Evolutionary conservation across 1,284 basidiomycete genomes (phyloP), one percentile per base, ranked within the genome.

Genomic region (Abortiporus biennis): DNA sequence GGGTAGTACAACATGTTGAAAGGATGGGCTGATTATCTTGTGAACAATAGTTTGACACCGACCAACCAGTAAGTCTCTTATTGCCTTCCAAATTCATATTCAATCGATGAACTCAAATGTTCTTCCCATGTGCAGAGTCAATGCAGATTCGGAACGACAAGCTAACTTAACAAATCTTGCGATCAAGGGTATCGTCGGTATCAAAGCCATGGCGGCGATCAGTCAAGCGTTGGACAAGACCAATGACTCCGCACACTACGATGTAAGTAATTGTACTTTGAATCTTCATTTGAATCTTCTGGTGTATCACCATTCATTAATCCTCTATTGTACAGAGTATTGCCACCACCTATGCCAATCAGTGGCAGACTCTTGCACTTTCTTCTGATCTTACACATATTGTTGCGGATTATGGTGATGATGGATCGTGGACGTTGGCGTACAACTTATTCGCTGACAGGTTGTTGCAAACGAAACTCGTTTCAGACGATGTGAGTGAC

Each of bases 151-250:
- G 24, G 83, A 81, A 2, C 62, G 71, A 9, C 66, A 86, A 19
- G 77, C 78, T 27, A 86, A 88, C 57, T 82, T 87, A 59, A 87
- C 85, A 9, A 85, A 89, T 54, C 70, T 86, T 17, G 85, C 84
- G 0, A 82, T 87, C 64, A 87, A 88, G 54, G 85, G 83, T 8
- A 84, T 85, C 47, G 62, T 83, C 38, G 83, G 81, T 21, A 85
- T 87, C 58, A 76, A 71, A 50, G 81, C 72, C 8, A 85, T 85
- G 80, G 65, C 74, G 0, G 62, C 74, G 44, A 78, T 85, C 33
- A 36, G 38, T n/a, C 6, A 33, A 20, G 38, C 37, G 6, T 17
- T 40, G 13, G 23, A 24, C 5, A 20, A 33, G 6, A 15, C 16
- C 4, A 21, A 31, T 15, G 43, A 49, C 80, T 16, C 16, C 9